Conservation (phyloP, 169 alveolate species). For the Eimeria falciformis region DNA sequence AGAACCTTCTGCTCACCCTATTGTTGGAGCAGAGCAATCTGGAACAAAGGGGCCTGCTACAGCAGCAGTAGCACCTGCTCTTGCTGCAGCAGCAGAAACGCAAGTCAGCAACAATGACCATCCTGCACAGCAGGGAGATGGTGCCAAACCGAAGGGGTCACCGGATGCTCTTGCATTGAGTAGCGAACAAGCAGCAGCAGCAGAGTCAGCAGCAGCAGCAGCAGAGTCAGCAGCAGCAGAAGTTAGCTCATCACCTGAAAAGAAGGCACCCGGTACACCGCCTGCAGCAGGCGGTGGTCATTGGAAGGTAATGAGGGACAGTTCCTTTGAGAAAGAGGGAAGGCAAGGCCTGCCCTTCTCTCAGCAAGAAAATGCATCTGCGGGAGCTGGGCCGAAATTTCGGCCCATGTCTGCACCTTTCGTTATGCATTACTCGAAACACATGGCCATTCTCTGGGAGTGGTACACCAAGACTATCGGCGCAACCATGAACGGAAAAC, state of each 20-base stretch:
- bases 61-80: background rate
- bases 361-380: background rate
- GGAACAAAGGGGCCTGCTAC: background rate
- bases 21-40: background rate
- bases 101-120: background rate
- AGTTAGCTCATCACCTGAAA: background rate
- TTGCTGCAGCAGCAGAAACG: background rate
- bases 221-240: background rate
- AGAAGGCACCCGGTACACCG: background rate
- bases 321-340: background rate
- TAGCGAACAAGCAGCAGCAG: background rate
- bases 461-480: slow-evolving; percentile 70
- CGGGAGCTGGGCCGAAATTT: no score
- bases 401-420: slow-evolving; percentile 22
- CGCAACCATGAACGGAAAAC: slow-evolving; percentile 66
- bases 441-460: slow-evolving; percentile 47
- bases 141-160: background rate
- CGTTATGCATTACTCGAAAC: slow-evolving; percentile 18
- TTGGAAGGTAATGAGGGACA: no score
- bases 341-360: background rate
- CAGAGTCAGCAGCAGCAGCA: background rate
- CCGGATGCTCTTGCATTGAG: background rate
- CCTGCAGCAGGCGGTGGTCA: no score
- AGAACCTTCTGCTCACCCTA: no score
- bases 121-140: background rate